Conservation (phyloP, 768 basidiomycete genomes). For the Kwoniella sp. region DNA sequence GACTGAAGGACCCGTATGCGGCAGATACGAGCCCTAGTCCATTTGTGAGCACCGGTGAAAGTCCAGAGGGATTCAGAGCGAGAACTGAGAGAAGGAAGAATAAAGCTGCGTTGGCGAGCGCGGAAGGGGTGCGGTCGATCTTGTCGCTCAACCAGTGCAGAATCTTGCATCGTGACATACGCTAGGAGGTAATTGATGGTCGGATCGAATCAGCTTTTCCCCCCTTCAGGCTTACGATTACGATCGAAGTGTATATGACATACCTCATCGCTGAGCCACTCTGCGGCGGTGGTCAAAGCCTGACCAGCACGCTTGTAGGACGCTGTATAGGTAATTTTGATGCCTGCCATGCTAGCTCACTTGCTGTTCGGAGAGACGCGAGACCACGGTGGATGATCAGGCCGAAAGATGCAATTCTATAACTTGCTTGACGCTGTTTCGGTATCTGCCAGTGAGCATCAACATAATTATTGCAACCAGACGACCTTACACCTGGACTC, state of each 20-base stretch:
- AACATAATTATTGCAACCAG: no score
- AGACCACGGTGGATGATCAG: no score
- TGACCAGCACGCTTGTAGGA: neutral
- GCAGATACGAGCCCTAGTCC: neutral
- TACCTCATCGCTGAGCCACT: conserved; percentile 3
- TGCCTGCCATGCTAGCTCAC: neutral
- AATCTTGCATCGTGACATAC: conserved; percentile 1
- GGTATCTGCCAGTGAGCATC: no score
- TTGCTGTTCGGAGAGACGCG: neutral
- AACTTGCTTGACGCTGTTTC: no score
- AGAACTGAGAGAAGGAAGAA: conserved; percentile 11
- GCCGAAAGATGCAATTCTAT: no score
- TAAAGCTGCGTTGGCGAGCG: conserved; percentile 3
- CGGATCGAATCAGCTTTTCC: neutral
- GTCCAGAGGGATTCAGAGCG: conserved; percentile 19
- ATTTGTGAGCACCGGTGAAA: conserved; percentile 9
- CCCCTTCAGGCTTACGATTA: no score
- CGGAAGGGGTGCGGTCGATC: conserved; percentile 22
- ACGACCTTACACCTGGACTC: no score
- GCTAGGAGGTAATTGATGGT: neutral
- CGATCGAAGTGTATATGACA: no score
- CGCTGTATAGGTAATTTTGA: neutral
- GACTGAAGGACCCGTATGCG: neutral
- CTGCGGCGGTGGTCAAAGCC: neutral
- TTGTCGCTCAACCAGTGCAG: conserved; percentile 6